Conservation (phyloP, 305 asterid genomes). For the Fraxinus nigra region DNA sequence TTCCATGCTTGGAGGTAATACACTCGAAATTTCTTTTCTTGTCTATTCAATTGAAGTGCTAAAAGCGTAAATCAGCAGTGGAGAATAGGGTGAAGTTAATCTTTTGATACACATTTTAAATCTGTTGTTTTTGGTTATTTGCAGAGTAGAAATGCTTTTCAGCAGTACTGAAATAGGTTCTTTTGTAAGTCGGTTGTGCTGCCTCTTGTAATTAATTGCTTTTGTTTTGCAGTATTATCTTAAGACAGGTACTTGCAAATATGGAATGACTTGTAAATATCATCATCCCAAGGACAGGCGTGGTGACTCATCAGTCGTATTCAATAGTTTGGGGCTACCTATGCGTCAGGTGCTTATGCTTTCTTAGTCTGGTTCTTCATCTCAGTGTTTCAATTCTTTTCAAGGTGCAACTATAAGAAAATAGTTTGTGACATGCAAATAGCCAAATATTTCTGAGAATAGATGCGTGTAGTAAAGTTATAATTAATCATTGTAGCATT, state of each 20-base stretch:
- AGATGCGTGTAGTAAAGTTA: neutral
- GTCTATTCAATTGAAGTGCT: slow-evolving; percentile 2
- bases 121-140: neutral
- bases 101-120: neutral
- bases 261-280: slow-evolving; percentile 62
- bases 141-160: neutral
- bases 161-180: neutral
- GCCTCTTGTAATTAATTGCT: slow-evolving; percentile 13
- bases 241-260: slow-evolving; percentile 72
- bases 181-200: slow-evolving; percentile 1
- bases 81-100: neutral
- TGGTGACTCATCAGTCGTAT: slow-evolving; percentile 25
- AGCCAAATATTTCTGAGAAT: neutral
- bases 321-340: slow-evolving; percentile 62
- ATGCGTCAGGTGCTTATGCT: slow-evolving; percentile 60
- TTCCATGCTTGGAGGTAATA: neutral
- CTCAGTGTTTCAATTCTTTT: slow-evolving; percentile 6
- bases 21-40: neutral
- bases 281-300: slow-evolving; percentile 53
- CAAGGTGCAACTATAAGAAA: neutral
- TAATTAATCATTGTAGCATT: slow-evolving; percentile 12
- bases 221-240: slow-evolving; percentile 51
- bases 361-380: slow-evolving; percentile 6
- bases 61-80: neutral
- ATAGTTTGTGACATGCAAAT: neutral